phyloP scores from a whole-genome alignment of 257 asterid genomes.

The Solanum chmielewskii region DNA sequence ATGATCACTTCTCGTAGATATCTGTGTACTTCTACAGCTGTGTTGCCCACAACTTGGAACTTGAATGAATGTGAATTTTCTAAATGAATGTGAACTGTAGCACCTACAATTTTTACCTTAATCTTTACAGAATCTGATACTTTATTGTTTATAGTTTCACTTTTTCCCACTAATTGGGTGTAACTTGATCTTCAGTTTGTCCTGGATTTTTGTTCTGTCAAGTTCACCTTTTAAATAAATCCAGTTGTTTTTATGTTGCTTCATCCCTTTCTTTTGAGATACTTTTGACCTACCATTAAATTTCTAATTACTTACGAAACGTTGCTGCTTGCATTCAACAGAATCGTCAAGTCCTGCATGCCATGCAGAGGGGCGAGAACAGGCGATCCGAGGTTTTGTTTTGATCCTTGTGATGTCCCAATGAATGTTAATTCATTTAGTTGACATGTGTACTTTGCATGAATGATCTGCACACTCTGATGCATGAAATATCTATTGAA shows the following conservation, averaged over 20 bases:
- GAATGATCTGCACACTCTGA: not conserved
- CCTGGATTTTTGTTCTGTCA: not conserved
- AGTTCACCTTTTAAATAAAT: not conserved
- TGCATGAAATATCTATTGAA: not conserved
- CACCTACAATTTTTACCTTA: not conserved
- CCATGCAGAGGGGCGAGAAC: slow-evolving; percentile 63
- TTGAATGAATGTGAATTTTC: not conserved
- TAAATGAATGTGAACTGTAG: not conserved
- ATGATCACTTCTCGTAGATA: not conserved
- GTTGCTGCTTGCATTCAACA: slow-evolving; percentile 16
- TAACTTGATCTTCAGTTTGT: not conserved
- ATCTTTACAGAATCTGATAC: not conserved
- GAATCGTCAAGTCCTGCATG: slow-evolving; percentile 73
- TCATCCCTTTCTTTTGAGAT: not conserved
- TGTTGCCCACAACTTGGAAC: not conserved
- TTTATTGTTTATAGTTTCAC: not conserved
- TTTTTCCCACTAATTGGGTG: not conserved
- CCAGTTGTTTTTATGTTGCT: not conserved
- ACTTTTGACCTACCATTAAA: not conserved
- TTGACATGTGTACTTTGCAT: not conserved
- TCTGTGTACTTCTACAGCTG: not conserved
- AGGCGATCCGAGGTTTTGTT: slow-evolving; percentile 62
- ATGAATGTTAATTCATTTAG: not conserved
- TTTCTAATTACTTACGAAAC: not conserved
- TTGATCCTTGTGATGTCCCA: slow-evolving; percentile 1